Evolutionary conservation across 345 rosid species (phyloP).

Genomic region (Camelina laxa): DNA sequence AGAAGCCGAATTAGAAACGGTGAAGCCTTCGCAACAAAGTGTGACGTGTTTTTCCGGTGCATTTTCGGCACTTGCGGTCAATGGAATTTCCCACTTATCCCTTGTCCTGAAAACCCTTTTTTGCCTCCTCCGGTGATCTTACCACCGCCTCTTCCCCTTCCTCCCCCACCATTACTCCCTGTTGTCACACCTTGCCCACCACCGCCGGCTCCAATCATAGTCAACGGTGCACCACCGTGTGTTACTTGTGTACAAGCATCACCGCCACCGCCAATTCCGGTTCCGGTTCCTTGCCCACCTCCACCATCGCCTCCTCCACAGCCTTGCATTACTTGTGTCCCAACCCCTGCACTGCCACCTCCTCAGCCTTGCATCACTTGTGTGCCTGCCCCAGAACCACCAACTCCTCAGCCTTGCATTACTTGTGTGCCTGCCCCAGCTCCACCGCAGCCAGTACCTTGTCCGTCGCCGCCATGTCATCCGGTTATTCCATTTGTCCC

Average conservation of each 20-base stretch:
- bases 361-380: constrained; percentile 34
- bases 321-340: constrained; percentile 24
- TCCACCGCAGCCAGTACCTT: constrained; percentile 27
- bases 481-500: constrained; percentile 28
- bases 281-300: constrained; percentile 24
- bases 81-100: constrained; percentile 42
- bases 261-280: constrained; percentile 27
- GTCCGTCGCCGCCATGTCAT: constrained; percentile 28
- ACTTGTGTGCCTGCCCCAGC: constrained; percentile 17
- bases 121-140: constrained; percentile 40
- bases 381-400: constrained; percentile 12
- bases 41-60: constrained; percentile 42
- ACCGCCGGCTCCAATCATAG: constrained; percentile 25
- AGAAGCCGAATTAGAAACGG: constrained; percentile 28
- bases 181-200: constrained; percentile 24
- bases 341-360: constrained; percentile 27
- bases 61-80: constrained; percentile 41
- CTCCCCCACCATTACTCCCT: background rate
- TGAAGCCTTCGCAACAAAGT: constrained; percentile 19
- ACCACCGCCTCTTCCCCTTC: constrained; percentile 9
- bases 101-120: constrained; percentile 47
- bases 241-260: constrained; percentile 29
- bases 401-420: constrained; percentile 33
- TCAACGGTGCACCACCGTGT: constrained; percentile 24
- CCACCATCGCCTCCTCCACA: constrained; percentile 31